phyloP scores from a whole-genome alignment of 176 grass and related monocot genomes.

The Rhynchospora breviuscula region DNA sequence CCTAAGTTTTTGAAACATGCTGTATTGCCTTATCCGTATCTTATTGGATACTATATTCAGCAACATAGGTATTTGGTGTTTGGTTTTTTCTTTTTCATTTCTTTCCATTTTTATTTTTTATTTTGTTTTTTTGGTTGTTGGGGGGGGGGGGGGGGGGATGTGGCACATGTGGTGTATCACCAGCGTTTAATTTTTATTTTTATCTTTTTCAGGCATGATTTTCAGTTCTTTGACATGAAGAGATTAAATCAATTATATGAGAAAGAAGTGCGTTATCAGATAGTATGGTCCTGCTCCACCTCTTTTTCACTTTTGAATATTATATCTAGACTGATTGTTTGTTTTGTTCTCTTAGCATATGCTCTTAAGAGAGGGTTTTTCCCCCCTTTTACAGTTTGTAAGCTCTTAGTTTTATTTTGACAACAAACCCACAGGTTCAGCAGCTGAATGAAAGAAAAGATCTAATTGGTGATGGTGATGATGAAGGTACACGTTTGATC shows the following conservation, averaged over 20 bases:
- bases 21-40: too few relatives aligned
- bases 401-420: conserved; percentile 20
- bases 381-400: background rate
- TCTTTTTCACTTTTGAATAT: background rate
- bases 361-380: background rate
- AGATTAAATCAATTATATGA: conserved; percentile 67
- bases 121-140: background rate
- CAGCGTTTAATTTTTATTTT: background rate
- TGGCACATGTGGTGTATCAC: background rate
- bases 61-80: background rate
- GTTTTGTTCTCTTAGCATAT: background rate
- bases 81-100: conserved; percentile 21
- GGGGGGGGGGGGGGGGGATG: background rate
- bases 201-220: conserved; percentile 54
- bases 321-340: background rate
- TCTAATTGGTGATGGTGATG: conserved; percentile 70
- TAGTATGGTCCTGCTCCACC: conserved; percentile 32
- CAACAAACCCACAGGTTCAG: conserved; percentile 38
- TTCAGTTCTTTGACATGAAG: conserved; percentile 73
- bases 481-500: conserved; percentile 38
- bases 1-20: too few relatives aligned
- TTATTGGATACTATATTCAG: too few relatives aligned
- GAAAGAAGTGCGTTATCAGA: conserved; percentile 77
- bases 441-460: conserved; percentile 73
- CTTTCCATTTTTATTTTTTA: background rate